Base-by-base conservation (phyloP, 2,329 filamentous ascomycete genomes). In the Pseudogymnoascus verrucosus region DNA sequence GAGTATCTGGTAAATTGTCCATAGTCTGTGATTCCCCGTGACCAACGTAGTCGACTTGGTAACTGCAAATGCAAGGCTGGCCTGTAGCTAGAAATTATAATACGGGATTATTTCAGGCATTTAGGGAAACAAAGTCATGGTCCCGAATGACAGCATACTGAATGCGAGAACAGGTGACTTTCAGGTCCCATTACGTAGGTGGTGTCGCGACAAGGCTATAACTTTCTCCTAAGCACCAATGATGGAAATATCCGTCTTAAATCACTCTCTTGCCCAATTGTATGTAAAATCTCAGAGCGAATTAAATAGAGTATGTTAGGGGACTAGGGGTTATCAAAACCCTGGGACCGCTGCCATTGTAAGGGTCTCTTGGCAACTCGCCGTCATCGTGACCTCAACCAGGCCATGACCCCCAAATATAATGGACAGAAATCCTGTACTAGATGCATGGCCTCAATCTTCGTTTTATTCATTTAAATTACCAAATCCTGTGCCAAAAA, bases 1-100 rank as follows among this genome's bases (percentile, higher is more conserved):
- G 51, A 12, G 28, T 57, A 57, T 34, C 28, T 57, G 51, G 28
- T 57, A 57, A 34, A 57, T 34, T 57, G 51, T 57, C 51, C 51
- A 57, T 57, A 34, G 51, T 57, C n/a, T 57, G 28, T 57, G 26
- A 57, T 34, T 57, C 28, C 6, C 28, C 26, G 21, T 16, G 5
- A 19, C 4, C 28, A 4, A 1, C n/a, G 26, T 54, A 31, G 23
- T 57, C 26, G 23, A 31, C 47, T 54, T 16, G 1, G n/a, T 54
- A 31, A 16, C 23, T 31, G 23, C 19, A 12, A 31, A 31, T 31
- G 14, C 8, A 21, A 34, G 7, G 4, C 26, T 57, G 2, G n/a
- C 26, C 21, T 5, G 28, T 57, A 34, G 8, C 5, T 57, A 21
- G 8, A 7, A 57, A 19, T 57, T 34, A 21, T 34, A 4, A 34